Evolutionary conservation across 2,329 filamentous ascomycete species (phyloP).

Genomic region (Calonectria ilicicola): DNA sequence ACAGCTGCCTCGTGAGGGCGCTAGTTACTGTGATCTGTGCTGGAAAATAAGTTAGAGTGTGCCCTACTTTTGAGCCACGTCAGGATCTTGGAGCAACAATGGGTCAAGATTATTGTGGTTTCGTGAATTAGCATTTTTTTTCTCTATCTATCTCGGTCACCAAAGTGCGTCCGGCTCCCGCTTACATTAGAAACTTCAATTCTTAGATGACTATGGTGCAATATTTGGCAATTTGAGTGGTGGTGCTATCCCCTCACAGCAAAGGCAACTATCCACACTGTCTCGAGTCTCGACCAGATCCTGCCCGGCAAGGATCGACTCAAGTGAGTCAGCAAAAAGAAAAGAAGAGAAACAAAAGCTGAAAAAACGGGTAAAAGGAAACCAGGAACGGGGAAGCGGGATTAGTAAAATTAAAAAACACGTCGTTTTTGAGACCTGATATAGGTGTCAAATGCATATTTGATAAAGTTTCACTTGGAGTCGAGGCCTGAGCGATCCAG

Average conservation of each 20-base stretch:
- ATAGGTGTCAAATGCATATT: not conserved
- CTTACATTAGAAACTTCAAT: not conserved
- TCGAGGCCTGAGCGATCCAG: not conserved
- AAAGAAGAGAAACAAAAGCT: constrained; percentile 3
- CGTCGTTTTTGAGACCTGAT: not conserved
- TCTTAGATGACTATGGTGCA: not conserved
- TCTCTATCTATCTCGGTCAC: not conserved
- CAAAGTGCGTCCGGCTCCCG: not conserved
- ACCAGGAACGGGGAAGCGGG: not conserved
- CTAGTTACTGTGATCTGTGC: not conserved
- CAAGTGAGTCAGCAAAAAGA: not conserved
- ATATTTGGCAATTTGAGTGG: not conserved
- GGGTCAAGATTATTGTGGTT: not conserved
- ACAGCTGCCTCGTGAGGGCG: not conserved
- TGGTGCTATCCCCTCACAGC: not conserved
- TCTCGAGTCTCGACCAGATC: not conserved
- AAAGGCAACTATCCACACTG: not conserved
- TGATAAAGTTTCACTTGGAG: not conserved
- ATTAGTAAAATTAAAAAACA: not conserved
- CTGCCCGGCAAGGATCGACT: not conserved
- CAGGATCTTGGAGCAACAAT: not conserved
- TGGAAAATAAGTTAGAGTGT: not conserved
- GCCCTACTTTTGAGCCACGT: not conserved
- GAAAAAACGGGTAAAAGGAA: not conserved
- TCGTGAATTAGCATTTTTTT: not conserved